Evolutionary conservation across 2,329 filamentous ascomycete genomes (phyloP), one percentile per base, ranked within the genome.

Genomic region (Xylariaceae sp.): DNA sequence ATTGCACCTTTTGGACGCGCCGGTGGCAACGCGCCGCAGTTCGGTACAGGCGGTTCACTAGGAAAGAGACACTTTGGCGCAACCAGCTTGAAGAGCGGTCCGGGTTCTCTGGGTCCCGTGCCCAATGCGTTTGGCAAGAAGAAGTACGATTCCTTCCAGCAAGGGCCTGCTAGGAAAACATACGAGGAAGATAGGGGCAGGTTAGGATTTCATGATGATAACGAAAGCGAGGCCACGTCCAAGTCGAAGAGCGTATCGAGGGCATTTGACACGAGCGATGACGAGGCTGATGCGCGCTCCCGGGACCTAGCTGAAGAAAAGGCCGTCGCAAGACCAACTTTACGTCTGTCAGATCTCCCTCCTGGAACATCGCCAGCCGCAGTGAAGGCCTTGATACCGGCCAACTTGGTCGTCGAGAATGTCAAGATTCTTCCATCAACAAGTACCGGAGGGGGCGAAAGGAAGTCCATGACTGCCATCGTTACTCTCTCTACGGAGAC

Each of bases 401-500:
- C 81, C 0, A 84, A 78, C 17, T 70, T 95, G 55, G 81, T 74
- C 0, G 85, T 93, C 4, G 89, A 93, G 68, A 82, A 84, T 62
- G 86, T 96, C 54, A 88, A 88, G 68, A 85, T 94, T 35, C 73
- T 89, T 34, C 82, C 86, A 2, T 74, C 81, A 0, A 70, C 75
- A 10, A 80, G 79, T 2, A 75, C 82, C 1, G 76, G 74, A 44
- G 74, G 75, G 10, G 81, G 78, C 2, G 88, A 92, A 65, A 82
- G 88, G 60, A 92, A 86, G 69, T 88, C 87, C 1, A 81, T 85
- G 39, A 82, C 89, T 13, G 91, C 91, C 3, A 90, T 96, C 66
- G 88, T 94, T 51, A 92, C 88, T 0, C 76, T 96, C 35, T 86
- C 88, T 1, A 86, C 88, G 59, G 90, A 94, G 64, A 94, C 91